phyloP scores from a whole-genome alignment of 2,329 filamentous ascomycete species.

The Trichoderma sp. region DNA sequence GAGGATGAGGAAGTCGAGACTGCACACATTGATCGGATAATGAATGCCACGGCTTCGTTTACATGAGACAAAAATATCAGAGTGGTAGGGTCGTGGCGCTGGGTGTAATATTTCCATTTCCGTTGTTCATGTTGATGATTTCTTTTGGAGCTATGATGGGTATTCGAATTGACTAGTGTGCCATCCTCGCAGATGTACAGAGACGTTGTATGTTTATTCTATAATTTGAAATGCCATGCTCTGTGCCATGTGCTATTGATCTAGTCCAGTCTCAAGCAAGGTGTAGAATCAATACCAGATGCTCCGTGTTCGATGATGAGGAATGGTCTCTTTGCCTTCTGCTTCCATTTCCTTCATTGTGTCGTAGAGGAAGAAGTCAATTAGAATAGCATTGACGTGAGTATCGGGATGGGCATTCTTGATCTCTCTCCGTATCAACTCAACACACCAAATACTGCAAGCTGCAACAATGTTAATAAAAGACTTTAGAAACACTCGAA shows the following conservation, averaged over 20 bases:
- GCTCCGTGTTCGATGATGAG: slow-evolving; percentile 85
- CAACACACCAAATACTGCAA: slow-evolving; percentile 94
- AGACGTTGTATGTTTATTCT: background rate
- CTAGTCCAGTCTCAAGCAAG: background rate
- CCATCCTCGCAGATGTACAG: slow-evolving; percentile 4
- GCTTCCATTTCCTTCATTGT: slow-evolving; percentile 81
- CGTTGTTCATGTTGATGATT: background rate
- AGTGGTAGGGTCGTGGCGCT: slow-evolving; percentile 20
- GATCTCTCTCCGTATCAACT: slow-evolving; percentile 82
- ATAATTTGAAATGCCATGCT: background rate
- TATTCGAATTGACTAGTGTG: background rate
- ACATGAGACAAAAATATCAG: slow-evolving; percentile 24
- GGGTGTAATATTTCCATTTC: background rate
- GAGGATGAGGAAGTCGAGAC: slow-evolving; percentile 54
- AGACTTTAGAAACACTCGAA: background rate
- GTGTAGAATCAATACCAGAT: slow-evolving; percentile 73
- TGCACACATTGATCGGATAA: slow-evolving; percentile 70
- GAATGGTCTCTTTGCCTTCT: slow-evolving; percentile 53
- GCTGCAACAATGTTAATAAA: slow-evolving; percentile 42
- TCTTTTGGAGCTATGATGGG: background rate
- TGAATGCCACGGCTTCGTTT: slow-evolving; percentile 48
- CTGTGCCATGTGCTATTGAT: background rate
- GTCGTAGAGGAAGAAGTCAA: slow-evolving; percentile 98
- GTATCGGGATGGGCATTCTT: slow-evolving; percentile 66
- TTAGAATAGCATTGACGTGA: slow-evolving; percentile 79